Base-by-base conservation (phyloP, 345 rosid genomes). In the Crucihimalaya himalaica region DNA sequence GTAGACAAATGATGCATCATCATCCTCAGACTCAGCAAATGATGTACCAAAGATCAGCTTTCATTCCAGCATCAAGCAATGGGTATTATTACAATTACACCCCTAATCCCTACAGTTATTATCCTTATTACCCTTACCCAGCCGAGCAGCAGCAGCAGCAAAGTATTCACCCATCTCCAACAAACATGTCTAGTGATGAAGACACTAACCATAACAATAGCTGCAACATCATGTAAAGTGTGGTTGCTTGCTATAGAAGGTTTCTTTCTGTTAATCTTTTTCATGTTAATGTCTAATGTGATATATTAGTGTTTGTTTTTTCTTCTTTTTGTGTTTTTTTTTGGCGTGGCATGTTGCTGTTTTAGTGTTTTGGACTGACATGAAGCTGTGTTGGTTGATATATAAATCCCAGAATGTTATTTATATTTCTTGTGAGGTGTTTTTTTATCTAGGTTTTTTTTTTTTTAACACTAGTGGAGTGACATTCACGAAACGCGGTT, bases 21-120 rank as follows among this genome's bases (percentile, higher is more conserved):
- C 79, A 62, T 25, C 54, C 18, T 29, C 95, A 80, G 46, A 85
- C 74, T 61, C 88, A 87, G 0, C 96, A 86, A 68, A 84, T 90
- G 87, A 84, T 85, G 86, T 88, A 88, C 47, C 86, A 88, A 66
- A 81, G 91, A 65, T 78, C 93, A 6, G 80, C 85, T 7, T 65
- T 75, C 45, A 75, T 78, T 56, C 93, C 87, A 53, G 76, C 86
- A 0, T 73, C 88, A 0, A 86, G 50, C 81, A 88, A 89, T 40
- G 93, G 89, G 52, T 90, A 88, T 73, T 85, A 75, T 63, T 81
- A 81, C 67, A 81, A 80, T 58, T 73, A 81, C 47, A 52, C 25
- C 46, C 83, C 87, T 56, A 71, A 61, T 35, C 84, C 84, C 7
- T 73, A 73, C 66, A 18, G 78, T 11, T 81, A 78, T 65, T 72